Percentiles rank a stretch among this genome's conserved stretches.
phyloP scores from a whole-genome alignment of 306 rosid species.

The Spatholobus suberectus region DNA sequence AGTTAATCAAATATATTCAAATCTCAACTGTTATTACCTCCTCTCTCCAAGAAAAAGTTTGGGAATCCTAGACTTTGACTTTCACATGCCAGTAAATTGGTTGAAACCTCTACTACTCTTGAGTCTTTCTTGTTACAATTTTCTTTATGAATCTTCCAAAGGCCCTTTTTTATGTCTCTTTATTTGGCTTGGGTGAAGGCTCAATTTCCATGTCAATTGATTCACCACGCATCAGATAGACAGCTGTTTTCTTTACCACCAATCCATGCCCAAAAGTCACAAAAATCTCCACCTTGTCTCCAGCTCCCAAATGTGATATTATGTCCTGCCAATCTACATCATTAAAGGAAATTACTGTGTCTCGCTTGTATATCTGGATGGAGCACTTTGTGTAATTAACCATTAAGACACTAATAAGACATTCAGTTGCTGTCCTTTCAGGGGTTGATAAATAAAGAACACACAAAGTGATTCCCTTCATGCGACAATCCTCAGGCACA shows the following conservation, averaged over 20 bases:
- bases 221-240: not conserved
- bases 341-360: conserved; percentile 29
- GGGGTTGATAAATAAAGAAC: conserved; percentile 12
- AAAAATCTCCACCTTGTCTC: conserved; percentile 29
- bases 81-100: too few relatives aligned
- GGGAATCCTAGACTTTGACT: too few relatives aligned
- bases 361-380: conserved; percentile 32
- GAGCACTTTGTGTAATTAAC: conserved; percentile 30
- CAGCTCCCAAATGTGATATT: not conserved
- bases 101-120: too few relatives aligned
- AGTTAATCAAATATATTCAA: too few relatives aligned
- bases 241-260: not conserved
- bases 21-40: too few relatives aligned
- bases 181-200: not conserved
- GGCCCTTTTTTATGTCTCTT: not conserved
- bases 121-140: too few relatives aligned
- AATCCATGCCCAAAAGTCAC: conserved; percentile 6
- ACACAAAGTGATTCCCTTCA: conserved; percentile 34
- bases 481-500: not conserved
- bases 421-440: not conserved
- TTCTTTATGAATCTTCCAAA: too few relatives aligned
- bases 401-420: not conserved
- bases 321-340: conserved; percentile 31
- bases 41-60: too few relatives aligned
- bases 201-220: not conserved